Base-by-base conservation (phyloP, 208 protist species). In the Acanthamoeba culbertsoni region DNA sequence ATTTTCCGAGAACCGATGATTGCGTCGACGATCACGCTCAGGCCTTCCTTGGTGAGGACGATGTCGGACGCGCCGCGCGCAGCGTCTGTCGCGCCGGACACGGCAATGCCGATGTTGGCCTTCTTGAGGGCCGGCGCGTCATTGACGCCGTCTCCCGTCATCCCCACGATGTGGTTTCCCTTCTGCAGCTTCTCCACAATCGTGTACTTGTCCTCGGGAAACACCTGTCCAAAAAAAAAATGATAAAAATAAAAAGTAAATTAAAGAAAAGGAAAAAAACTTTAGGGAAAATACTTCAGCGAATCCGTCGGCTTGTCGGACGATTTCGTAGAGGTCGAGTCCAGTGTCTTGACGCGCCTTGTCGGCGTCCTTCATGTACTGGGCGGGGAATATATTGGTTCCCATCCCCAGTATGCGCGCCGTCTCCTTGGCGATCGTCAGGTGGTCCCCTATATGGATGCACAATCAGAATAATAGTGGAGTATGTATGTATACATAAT, bases 71-170 rank as follows among this genome's bases (percentile, higher is more conserved):
- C 98, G 53, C 96, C 97, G 18, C 98, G 96, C n/a, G 98, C 98
- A 3, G 98, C 98, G 92, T 98, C 98, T 26, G 98, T 99, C 53
- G 98, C 95, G 75, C 97, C 98, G 65, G 98, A 96, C 51, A 99
- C 98, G 71, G 98, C 98, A 96, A 99, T 98, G 71, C 98, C 98
- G 84, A 99, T 98, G 96, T 99, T 96, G n/a, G 98, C 98, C 71
- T 97, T 96, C 95, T 99, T 99, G 73, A 99, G 93, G 26, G 98
- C 98, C 55, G 98, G 98, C 31, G 98, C 97, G 95, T 99, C 98
- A 96, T 99, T 99, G 5, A 99, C 98, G 86, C 98, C 99, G 96
- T 99, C 99, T 89, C 99, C 99, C 68, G 98, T 99, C 98, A 99
- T 99, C 86, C 98, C 98, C 43, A 98, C 97, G 33, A 98, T 97